Base-by-base conservation (phyloP, 208 protist species). In the Leishmania major region DNA sequence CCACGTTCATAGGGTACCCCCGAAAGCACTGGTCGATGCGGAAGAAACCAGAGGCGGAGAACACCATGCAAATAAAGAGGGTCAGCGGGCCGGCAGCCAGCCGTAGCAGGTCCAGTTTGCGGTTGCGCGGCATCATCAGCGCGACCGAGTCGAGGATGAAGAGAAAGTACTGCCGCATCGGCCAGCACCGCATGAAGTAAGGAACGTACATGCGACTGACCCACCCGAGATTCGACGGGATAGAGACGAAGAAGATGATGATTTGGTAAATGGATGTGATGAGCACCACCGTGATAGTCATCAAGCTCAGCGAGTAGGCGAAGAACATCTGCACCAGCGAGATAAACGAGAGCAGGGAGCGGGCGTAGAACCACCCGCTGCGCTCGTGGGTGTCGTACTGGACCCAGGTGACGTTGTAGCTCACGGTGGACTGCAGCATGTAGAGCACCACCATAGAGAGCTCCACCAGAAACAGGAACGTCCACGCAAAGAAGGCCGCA, bases 121-220 rank as follows among this genome's bases (percentile, higher is more conserved):
- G 83, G 80, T 93, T 92, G 0, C 88, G 86, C 17, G 88, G 81
- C 51, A 82, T 87, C 84, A 97, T 88, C 60, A 95, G 83, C 1
- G 88, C 92, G 10, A 96, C 77, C 11, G 92, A 91, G 79, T 97
- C 94, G 13, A 97, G 77, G 51, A 97, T 90, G 60, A 96, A 94
- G 28, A 96, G 89, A 75, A 96, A 93, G 84, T 97, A 97, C 80
- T 96, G 93, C 62, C 94, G 86, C 87, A 97, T 89, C 11, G 94
- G 89, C 93, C 94, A 97, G 79, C 90, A 94, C 4, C 94, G 93
- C 77, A 97, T 78, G 78, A 97, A 97, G 62, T 94, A 85, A 13
- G 94, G 94, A 73, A 97, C 94, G 82, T 97, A 97, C 57, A 96
- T 79, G 22, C 88, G 82, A 66, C 91, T 97, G 6, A 95, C 89